phyloP scores from a whole-genome alignment of 2,329 filamentous ascomycete species.

The Apiospora pterosperma region DNA sequence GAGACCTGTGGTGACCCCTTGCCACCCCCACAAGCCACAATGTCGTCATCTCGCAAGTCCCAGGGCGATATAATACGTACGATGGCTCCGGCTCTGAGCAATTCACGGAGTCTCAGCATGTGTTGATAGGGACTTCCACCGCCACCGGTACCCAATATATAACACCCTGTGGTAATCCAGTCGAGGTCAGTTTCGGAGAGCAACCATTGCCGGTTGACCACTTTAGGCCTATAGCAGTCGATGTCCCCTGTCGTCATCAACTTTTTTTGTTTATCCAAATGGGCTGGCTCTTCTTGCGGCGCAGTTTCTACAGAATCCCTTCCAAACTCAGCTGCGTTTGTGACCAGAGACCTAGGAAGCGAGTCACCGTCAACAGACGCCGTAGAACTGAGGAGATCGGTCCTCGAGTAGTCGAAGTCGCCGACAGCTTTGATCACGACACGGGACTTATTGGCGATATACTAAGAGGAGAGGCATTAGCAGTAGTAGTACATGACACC shows the following conservation, averaged over 20 bases:
- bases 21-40: conserved; percentile 53
- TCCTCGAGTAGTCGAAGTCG: conserved; percentile 46
- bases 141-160: conserved; percentile 59
- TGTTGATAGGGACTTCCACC: conserved; percentile 53
- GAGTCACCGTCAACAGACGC: neutral
- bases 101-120: conserved; percentile 48
- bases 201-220: conserved; percentile 50
- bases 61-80: conserved; percentile 49
- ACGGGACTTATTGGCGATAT: conserved; percentile 48
- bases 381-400: conserved; percentile 18
- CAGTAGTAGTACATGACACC: neutral
- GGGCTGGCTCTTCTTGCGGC: conserved; percentile 16
- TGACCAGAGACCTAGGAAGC: neutral
- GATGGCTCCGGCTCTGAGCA: conserved; percentile 45
- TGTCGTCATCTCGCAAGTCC: conserved; percentile 46
- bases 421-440: conserved; percentile 59
- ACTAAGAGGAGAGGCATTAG: conserved; percentile 26
- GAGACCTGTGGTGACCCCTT: conserved; percentile 59
- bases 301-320: conserved; percentile 13
- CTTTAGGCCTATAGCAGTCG: conserved; percentile 44
- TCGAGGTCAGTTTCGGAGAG: conserved; percentile 54
- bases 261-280: neutral
- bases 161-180: conserved; percentile 56
- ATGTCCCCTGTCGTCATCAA: conserved; percentile 16
- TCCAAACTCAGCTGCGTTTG: neutral